Percentiles rank a stretch among this genome's conserved stretches.
Evolutionary conservation across 2,329 filamentous ascomycete species (phyloP).

Genomic region (Colletotrichum lupini): DNA sequence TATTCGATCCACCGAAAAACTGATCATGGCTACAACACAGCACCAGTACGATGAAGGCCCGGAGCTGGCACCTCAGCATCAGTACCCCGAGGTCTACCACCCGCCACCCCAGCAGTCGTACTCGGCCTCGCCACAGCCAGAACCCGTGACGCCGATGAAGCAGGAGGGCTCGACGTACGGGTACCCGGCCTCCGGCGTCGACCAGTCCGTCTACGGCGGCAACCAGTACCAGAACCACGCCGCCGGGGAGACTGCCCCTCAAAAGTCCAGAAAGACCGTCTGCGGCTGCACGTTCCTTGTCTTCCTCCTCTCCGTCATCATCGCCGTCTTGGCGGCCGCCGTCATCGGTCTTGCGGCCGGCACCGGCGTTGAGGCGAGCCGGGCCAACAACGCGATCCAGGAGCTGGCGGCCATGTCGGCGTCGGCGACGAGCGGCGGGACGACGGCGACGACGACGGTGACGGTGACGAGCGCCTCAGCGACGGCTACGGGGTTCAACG

Average conservation of each 20-base stretch:
- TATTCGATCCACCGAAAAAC: not conserved
- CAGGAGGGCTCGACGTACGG: slow-evolving; percentile 25
- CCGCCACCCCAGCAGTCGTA: slow-evolving; percentile 8
- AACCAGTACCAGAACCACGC: slow-evolving; percentile 2
- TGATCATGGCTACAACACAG: slow-evolving; percentile 1
- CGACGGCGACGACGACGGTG: slow-evolving; percentile 36
- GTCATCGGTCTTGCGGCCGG: slow-evolving; percentile 58
- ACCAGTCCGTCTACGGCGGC: slow-evolving; percentile 26
- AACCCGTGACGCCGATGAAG: slow-evolving; percentile 22
- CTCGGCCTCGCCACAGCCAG: slow-evolving; percentile 16
- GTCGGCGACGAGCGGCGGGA: slow-evolving; percentile 29
- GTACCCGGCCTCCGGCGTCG: slow-evolving; percentile 16
- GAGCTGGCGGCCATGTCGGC: slow-evolving; percentile 45
- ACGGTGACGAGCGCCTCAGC: slow-evolving; percentile 37
- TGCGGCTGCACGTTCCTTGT: slow-evolving; percentile 48
- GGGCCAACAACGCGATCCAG: slow-evolving; percentile 50
- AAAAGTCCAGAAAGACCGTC: slow-evolving; percentile 22
- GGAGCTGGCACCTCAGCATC: slow-evolving; percentile 28
- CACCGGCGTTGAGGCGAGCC: slow-evolving; percentile 53
- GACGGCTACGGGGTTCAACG: slow-evolving; percentile 41
- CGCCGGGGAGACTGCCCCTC: not conserved
- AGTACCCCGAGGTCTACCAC: slow-evolving; percentile 32
- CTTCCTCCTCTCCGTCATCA: slow-evolving; percentile 52
- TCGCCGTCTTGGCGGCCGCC: slow-evolving; percentile 51
- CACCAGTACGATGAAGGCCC: slow-evolving; percentile 33